Evolutionary conservation across 1,139 yeast species (phyloP).

Genomic region (Kodamaea fungicola): DNA sequence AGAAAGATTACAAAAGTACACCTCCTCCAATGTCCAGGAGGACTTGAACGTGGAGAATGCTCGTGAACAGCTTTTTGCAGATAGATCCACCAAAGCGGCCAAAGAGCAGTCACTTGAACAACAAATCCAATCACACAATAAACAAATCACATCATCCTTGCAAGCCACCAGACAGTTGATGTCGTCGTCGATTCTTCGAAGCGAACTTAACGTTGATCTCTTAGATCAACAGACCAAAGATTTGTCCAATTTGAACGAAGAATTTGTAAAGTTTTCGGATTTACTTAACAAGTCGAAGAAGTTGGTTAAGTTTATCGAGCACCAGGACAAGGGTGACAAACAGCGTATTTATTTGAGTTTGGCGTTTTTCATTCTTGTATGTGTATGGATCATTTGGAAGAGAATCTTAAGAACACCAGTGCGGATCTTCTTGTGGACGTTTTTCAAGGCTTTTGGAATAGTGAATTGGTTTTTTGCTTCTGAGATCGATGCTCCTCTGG

Average conservation of each 20-base stretch:
- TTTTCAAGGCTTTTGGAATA: slow-evolving; percentile 45
- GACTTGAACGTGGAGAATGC: slow-evolving; percentile 4
- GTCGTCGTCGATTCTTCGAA: slow-evolving; percentile 52
- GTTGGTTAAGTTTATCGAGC: slow-evolving; percentile 61
- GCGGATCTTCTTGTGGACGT: slow-evolving; percentile 54
- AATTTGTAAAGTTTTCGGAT: slow-evolving; percentile 51
- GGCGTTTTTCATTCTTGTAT: slow-evolving; percentile 53
- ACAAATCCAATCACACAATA: slow-evolving; percentile 45
- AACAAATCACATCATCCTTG: slow-evolving; percentile 51
- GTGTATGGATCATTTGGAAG: slow-evolving; percentile 64
- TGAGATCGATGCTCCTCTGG: not conserved
- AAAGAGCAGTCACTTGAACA: slow-evolving; percentile 10
- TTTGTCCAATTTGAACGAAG: slow-evolving; percentile 46
- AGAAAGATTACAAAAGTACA: slow-evolving; percentile 15
- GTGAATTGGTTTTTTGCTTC: slow-evolving; percentile 18
- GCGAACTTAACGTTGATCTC: slow-evolving; percentile 59
- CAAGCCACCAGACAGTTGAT: slow-evolving; percentile 54
- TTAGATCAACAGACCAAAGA: slow-evolving; percentile 58
- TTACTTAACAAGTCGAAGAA: slow-evolving; percentile 52
- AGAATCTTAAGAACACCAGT: slow-evolving; percentile 59
- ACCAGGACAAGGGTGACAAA: slow-evolving; percentile 64
- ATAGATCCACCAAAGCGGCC: slow-evolving; percentile 5
- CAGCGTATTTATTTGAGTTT: slow-evolving; percentile 56
- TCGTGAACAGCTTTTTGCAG: slow-evolving; percentile 10
- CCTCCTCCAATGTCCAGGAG: slow-evolving; percentile 4